These are phyloP conservation scores for Gautieria morchelliformis DNA, from an alignment of 768 basidiomycete species.

Conservation along the genomic window DNA sequence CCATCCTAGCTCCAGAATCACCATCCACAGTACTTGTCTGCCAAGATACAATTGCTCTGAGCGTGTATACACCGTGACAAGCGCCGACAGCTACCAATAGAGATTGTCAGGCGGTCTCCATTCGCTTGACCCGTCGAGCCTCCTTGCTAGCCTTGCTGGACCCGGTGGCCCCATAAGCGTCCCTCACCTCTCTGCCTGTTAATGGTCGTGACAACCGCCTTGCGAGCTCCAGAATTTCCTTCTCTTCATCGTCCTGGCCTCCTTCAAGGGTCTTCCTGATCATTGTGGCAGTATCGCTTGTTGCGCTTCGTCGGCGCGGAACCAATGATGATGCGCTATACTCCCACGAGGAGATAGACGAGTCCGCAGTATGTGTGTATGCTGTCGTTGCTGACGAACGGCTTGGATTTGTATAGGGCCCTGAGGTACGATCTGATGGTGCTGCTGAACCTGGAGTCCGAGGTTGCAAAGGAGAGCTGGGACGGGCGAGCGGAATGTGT, in stretches of 20 bases:
- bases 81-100: no score
- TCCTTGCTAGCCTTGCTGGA: not conserved
- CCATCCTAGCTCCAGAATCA: no score
- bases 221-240: conserved; percentile 39
- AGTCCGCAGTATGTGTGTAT: not conserved
- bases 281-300: conserved; percentile 51
- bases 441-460: conserved; percentile 12
- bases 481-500: conserved; percentile 39
- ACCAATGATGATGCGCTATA: conserved; percentile 38
- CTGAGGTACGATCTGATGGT: conserved; percentile 20
- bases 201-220: conserved; percentile 3
- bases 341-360: conserved; percentile 20
- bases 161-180: not conserved
- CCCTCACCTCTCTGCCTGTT: conserved; percentile 3
- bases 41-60: no score
- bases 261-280: conserved; percentile 56
- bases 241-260: conserved; percentile 35
- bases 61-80: no score
- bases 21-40: no score
- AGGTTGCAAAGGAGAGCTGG: not conserved
- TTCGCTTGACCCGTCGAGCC: not conserved
- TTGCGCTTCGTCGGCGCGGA: conserved; percentile 33
- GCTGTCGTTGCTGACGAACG: conserved; percentile 15
- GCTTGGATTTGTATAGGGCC: not conserved
- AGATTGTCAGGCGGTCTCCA: not conserved